Percentiles rank a stretch among this genome's conserved stretches.
phyloP scores from a whole-genome alignment of 1,284 basidiomycete species.

The Ganoderma lucidum region DNA sequence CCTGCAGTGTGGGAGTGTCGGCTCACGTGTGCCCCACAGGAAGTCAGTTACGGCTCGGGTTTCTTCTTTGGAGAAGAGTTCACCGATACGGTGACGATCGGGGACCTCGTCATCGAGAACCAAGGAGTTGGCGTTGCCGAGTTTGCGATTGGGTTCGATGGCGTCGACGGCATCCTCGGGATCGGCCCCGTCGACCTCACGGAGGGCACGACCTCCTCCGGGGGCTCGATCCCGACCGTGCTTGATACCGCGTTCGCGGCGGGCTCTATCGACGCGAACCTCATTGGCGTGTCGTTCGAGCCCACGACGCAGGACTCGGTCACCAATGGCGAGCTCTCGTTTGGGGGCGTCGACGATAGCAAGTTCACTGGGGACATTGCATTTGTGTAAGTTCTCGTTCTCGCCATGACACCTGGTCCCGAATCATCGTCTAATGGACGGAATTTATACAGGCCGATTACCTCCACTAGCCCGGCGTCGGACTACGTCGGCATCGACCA shows the following conservation, averaged over 20 bases:
- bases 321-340: conserved; percentile 34
- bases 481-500: conserved; percentile 62
- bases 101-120: conserved; percentile 39
- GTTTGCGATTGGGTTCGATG: conserved; percentile 44
- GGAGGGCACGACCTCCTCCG: conserved; percentile 42
- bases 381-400: conserved; percentile 32
- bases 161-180: conserved; percentile 62
- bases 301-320: conserved; percentile 43
- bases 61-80: conserved; percentile 40
- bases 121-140: conserved; percentile 70
- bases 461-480: conserved; percentile 51
- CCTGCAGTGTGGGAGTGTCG: background rate
- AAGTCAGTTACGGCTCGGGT: conserved; percentile 6
- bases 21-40: background rate
- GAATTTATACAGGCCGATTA: conserved; percentile 50
- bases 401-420: no score
- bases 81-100: conserved; percentile 50
- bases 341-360: background rate
- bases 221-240: conserved; percentile 29
- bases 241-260: conserved; percentile 55
- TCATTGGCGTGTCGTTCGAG: conserved; percentile 55
- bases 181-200: conserved; percentile 45
- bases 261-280: conserved; percentile 34
- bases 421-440: background rate
- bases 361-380: background rate